Base-by-base conservation (phyloP, 2,329 filamentous ascomycete genomes). In the Uncinocarpus reesii region DNA sequence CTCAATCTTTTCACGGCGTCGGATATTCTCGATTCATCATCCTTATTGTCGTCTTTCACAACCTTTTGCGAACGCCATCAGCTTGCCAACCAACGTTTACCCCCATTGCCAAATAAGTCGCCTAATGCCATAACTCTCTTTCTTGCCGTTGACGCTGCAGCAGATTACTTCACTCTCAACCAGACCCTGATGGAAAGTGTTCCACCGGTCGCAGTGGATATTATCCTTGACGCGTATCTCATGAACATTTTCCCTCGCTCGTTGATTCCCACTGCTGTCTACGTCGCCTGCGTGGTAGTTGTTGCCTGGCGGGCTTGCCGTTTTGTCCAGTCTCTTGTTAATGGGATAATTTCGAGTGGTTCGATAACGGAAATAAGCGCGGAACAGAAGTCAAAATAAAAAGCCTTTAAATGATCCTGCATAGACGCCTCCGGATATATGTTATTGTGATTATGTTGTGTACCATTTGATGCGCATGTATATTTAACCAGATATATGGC, bases 211-310 rank as follows among this genome's bases (percentile, higher is more conserved):
- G 71, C 80, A 46, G 83, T 83, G 44, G 90, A 98, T 58, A 67
- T 83, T 49, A 81, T 95, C 58, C 77, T 98, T 20, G 92, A 96
- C 64, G 88, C 88, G 0, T 96, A 83, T 61, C 52, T 93, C 34
- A 68, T 82, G 59, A 92, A 93, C 68, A 61, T 88, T 13, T 73
- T 96, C 45, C 92, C 92, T 10, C 73, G 73, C 44, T 94, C 88
- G 3, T 71, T 96, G 13, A 59, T 84, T 18, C 81, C 85, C 16
- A 90, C 84, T 1, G 78, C 78, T 10, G 69, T 68, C 29, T 94
- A 88, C 65, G 73, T 93, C 47, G 58, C 74, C 3, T 55, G 77
- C 2, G 74, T 94, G 47, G 78, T 79, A 8, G 52, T 73, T 31
- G 56, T 68, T 32, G 70, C 73, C 23, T 76, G 73, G 65, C 71